Base-by-base conservation (phyloP, 352 stramenopile genomes). In the Globisporangium paddicum region DNA sequence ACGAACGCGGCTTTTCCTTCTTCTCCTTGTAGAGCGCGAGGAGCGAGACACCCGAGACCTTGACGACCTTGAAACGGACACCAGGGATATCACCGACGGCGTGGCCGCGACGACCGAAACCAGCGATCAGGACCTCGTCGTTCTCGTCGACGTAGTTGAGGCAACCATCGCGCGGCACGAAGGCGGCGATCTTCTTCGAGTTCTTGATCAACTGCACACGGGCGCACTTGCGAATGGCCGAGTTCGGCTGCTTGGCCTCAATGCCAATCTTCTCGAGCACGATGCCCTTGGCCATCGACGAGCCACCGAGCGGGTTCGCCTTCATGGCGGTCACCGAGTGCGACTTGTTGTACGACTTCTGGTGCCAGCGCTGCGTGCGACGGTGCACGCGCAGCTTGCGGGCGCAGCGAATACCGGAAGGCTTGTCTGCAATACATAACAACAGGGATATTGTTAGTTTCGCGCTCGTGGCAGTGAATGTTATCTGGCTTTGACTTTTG, bases 171-270 rank as follows among this genome's bases (percentile, higher is more conserved):
- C 97, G 91, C 56, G 98, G 98, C 65, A 99, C 97, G 88, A 99
- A 99, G 63, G 97, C 97, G 25, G 98, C 97, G 79, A 99, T 99
- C 90, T 99, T 99, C 96, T 99, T 99, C 71, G 97, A 98, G 82
- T 99, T 99, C 96, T 99, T 99, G 86, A 99, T 99, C 40, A 99
- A 86, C 86, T 99, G 98, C 62, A 99, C 97, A 83, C 98, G 96
- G 41, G 98, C 96, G 73, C 96, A 99, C 93, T 99, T 99, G 75
- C 98, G 97, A 89, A 99, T 99, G 67, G 98, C 98, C 45, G 96
- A 99, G 94, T 99, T 99, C 58, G 98, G 98, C 90, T 99, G 98
- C 87, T 99, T 99, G 68, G 98, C 97, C 75, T 99, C 98, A 97
- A 99, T 99, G 79, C 98, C 98, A 65, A 99, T 99, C 92, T 99